phyloP scores from a whole-genome alignment of 768 basidiomycete genomes.

The Psilocybe tampanensis region DNA sequence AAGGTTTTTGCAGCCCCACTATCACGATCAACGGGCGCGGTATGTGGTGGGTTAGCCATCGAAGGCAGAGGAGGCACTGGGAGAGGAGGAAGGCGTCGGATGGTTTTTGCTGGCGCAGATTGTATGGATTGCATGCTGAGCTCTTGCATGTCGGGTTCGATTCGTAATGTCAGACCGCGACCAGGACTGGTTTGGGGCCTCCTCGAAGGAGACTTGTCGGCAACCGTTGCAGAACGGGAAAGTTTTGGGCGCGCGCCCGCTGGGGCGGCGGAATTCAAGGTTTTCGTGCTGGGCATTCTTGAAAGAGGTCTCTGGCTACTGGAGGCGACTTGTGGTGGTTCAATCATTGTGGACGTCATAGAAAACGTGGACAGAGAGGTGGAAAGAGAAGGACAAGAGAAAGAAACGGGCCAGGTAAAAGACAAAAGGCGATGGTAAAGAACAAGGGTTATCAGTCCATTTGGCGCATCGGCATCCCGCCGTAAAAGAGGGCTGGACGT shows the following conservation, averaged over 20 bases:
- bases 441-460: background rate
- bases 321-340: background rate
- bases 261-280: constrained; percentile 6
- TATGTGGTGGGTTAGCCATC: background rate
- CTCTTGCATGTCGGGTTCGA: constrained; percentile 13
- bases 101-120: constrained; percentile 14
- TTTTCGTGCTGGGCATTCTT: constrained; percentile 7
- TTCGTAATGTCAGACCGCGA: constrained; percentile 18
- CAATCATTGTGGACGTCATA: background rate
- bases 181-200: constrained; percentile 8
- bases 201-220: background rate
- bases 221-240: constrained; percentile 1
- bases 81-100: constrained; percentile 11
- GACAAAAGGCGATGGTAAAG: background rate
- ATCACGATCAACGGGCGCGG: background rate
- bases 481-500: background rate
- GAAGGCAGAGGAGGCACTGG: constrained; percentile 11
- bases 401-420: background rate
- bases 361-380: background rate
- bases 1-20: background rate
- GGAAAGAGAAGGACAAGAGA: background rate
- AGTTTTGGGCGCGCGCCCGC: constrained; percentile 14
- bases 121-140: constrained; percentile 11
- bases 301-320: background rate
- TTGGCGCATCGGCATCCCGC: background rate